Evolutionary conservation across 1,139 yeast species (phyloP), one percentile per base, ranked within the genome.

Genomic region (Martiniozyma asiatica): DNA sequence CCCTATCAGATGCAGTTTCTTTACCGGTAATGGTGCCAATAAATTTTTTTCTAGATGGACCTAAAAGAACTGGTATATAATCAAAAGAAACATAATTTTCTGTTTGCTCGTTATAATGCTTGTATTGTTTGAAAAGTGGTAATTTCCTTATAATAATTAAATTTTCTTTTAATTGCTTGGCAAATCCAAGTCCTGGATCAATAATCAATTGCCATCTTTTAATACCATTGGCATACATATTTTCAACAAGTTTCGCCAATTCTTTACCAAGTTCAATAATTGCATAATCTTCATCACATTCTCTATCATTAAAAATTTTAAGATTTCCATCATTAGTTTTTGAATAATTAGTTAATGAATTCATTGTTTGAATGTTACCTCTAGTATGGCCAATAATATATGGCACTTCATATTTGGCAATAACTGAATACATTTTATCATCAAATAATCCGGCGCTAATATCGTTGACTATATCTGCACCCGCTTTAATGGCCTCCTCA

Each of bases 121-220:
- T 43, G 42, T 73, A 76, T 22, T 59, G 53, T 47, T 74, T 73
- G 45, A 79, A 52, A n/a, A 55, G 40, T 5, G 73, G 63, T 4
- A 79, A 64, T 34, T 73, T 61, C 35, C 73, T 67, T 18, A 89
- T 61, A 1, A 85, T 44, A 9, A 66, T 63, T 26, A 87, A 44
- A 50, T 87, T 89, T 46, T 87, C 95, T 8, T 53, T 43, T 26
- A 66, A 46, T 32, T 64, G 65, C 51, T 89, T 89, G 14, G 97
- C 96, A 56, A 89, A 89, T 2, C 98, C 98, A 31, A 89, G 57
- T 1, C 98, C 98, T 0, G 99, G 98, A 52, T 89, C 99, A 9
- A 85, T 50, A 12, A 92, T 73, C 2, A 89, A 59, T 54, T 89
- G 97, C 95, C 96, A 89, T 51, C 92, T 73, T 35, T 64, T 63